These are phyloP conservation scores for Nakazawaea ishiwadae DNA, from an alignment of 805 yeast genomes.

Conservation along the genomic window DNA sequence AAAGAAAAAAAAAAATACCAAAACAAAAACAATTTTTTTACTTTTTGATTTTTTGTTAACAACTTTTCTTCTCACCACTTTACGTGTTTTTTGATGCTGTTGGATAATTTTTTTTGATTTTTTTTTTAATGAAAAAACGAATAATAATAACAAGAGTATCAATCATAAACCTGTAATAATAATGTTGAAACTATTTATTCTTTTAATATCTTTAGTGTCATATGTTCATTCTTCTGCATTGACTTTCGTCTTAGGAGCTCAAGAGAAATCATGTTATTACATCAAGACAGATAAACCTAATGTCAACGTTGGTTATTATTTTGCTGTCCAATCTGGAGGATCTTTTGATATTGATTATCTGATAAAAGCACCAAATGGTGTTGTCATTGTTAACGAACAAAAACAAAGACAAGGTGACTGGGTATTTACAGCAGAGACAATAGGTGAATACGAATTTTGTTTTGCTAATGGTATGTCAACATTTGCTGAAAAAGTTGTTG, in stretches of 20 bases:
- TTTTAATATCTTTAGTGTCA: slow-evolving; percentile 13
- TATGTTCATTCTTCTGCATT: slow-evolving; percentile 50
- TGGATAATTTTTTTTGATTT: too few species aligned
- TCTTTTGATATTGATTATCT: slow-evolving; percentile 74
- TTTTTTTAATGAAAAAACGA: too few species aligned
- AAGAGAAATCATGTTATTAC: slow-evolving; percentile 68
- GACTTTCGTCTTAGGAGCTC: slow-evolving; percentile 72
- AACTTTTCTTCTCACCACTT: too few species aligned
- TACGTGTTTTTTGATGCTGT: too few species aligned
- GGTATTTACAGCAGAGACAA: slow-evolving; percentile 54
- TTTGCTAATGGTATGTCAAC: slow-evolving; percentile 79
- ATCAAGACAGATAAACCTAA: slow-evolving; percentile 57
- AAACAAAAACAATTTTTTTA: slow-evolving; percentile 17
- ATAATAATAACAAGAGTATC: too few species aligned
- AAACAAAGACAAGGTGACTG: slow-evolving; percentile 80
- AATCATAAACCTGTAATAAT: too few species aligned
- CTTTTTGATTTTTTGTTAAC: slow-evolving; percentile 10
- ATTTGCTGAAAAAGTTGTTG: slow-evolving; percentile 77
- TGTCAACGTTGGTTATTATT: slow-evolving; percentile 66
- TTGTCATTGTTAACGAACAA: slow-evolving; percentile 45
- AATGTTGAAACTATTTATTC: background rate
- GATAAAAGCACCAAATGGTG: slow-evolving; percentile 53
- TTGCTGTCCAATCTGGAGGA: slow-evolving; percentile 82
- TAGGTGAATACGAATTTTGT: slow-evolving; percentile 87
- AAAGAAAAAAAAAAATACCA: background rate